phyloP scores from a whole-genome alignment of 2,329 filamentous ascomycete genomes.

The Colletotrichum falcatum region DNA sequence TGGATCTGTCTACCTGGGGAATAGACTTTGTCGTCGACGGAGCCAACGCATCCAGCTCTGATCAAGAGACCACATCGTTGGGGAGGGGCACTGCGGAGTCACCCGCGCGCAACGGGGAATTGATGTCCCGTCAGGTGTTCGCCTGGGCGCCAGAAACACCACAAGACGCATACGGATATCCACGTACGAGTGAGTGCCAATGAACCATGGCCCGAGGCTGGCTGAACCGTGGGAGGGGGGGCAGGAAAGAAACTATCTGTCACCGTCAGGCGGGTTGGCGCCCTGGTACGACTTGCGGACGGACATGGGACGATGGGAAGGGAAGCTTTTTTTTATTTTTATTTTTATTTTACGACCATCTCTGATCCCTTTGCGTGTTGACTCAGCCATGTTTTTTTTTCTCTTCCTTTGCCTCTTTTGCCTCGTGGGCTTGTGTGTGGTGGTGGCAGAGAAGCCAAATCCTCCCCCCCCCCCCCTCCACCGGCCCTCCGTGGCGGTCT shows the following conservation, averaged over 20 bases:
- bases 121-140: slow-evolving; percentile 24
- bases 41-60: neutral
- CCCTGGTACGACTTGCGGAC: neutral
- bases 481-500: slow-evolving; percentile 7
- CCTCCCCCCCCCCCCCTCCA: neutral
- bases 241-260: neutral
- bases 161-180: neutral
- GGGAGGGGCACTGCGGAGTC: neutral
- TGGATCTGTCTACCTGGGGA: neutral
- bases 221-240: neutral
- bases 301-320: neutral
- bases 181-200: neutral
- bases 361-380: slow-evolving; percentile 16
- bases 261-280: neutral
- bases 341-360: neutral
- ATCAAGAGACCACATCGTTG: slow-evolving; percentile 1
- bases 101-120: slow-evolving; percentile 30
- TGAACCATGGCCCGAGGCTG: neutral
- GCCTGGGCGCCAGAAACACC: neutral
- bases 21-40: slow-evolving; percentile 12
- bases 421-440: neutral
- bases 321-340: neutral
- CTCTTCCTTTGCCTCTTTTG: no score
- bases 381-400: no score
- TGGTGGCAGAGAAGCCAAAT: neutral